These are phyloP conservation scores for Macadamia tetraphylla DNA, from an alignment of 164 flowering plant genomes.

Conservation along the genomic window DNA sequence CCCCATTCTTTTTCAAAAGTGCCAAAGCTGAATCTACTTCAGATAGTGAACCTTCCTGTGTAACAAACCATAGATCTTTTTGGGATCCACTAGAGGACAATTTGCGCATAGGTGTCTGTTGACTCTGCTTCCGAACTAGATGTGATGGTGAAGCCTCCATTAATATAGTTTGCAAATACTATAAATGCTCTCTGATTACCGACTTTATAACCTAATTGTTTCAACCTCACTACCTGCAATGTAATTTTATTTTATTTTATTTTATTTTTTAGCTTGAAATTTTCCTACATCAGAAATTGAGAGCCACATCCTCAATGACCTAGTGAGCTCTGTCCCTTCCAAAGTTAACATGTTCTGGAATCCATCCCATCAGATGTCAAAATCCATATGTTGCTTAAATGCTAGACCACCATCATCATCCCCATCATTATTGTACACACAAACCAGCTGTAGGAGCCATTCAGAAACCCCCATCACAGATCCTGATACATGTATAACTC, in stretches of 20 bases:
- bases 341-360: constrained; percentile 5
- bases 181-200: not conserved
- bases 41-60: constrained; percentile 62
- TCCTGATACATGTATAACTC: constrained; percentile 5
- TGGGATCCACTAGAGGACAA: constrained; percentile 21
- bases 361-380: constrained; percentile 2
- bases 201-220: not conserved
- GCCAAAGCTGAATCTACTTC: constrained; percentile 74
- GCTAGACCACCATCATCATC: constrained; percentile 22
- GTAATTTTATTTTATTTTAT: no score
- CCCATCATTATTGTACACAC: constrained; percentile 11
- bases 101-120: constrained; percentile 33
- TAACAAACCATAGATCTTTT: constrained; percentile 70
- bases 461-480: constrained; percentile 26
- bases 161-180: not conserved
- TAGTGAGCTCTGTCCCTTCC: constrained; percentile 14
- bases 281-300: constrained; percentile 14
- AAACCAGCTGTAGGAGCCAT: constrained; percentile 27
- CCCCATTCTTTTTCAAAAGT: constrained; percentile 75
- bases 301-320: constrained; percentile 21
- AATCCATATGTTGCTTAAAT: constrained; percentile 2
- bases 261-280: not conserved
- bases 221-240: not conserved
- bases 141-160: constrained; percentile 43
- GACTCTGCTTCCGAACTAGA: constrained; percentile 42